A percentile compares a stretch with the other conserved stretches of the same genome.
Evolutionary conservation across 106 monocot genomes (phyloP).

Genomic region (Hemerocallis citrina): DNA sequence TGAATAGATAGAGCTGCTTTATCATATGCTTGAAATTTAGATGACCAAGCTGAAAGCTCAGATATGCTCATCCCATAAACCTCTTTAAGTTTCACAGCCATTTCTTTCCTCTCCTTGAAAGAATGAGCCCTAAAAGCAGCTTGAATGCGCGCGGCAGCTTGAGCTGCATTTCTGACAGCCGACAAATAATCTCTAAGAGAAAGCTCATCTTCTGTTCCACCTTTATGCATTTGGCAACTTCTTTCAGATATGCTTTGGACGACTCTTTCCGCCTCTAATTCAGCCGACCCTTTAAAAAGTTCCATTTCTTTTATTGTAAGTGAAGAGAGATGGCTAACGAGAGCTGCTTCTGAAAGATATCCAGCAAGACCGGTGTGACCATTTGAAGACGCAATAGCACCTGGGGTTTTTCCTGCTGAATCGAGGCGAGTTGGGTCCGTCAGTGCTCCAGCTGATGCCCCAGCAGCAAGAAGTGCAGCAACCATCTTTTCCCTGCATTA

Average conservation of each 20-base stretch:
- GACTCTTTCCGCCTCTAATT: conserved; percentile 32
- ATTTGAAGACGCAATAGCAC: conserved; percentile 42
- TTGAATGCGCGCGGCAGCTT: conserved; percentile 80
- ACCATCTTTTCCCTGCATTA: conserved; percentile 67
- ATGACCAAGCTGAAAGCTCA: conserved; percentile 28
- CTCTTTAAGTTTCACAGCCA: conserved; percentile 11
- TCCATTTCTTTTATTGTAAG: conserved; percentile 44
- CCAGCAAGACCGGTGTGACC: conserved; percentile 71
- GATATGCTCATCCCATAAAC: conserved; percentile 38
- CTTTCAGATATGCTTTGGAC: conserved; percentile 37
- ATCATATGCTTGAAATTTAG: conserved; percentile 24
- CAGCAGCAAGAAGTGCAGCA: conserved; percentile 63
- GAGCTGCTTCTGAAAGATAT: conserved; percentile 63
- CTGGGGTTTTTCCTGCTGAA: conserved; percentile 57
- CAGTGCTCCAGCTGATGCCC: conserved; percentile 52
- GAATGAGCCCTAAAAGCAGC: conserved; percentile 68
- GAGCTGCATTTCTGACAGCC: conserved; percentile 64
- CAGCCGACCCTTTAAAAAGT: conserved; percentile 43
- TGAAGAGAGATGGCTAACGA: conserved; percentile 48
- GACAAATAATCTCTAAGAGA: conserved; percentile 60
- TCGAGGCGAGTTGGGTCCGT: conserved; percentile 63
- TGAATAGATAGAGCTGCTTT: conserved; percentile 66
- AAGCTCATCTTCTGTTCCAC: conserved; percentile 47
- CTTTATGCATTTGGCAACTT: conserved; percentile 15
- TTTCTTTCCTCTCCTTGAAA: conserved; percentile 48